Evolutionary conservation across 148 eudicot genomes (phyloP).

Genomic region (Arctostaphylos glauca): DNA sequence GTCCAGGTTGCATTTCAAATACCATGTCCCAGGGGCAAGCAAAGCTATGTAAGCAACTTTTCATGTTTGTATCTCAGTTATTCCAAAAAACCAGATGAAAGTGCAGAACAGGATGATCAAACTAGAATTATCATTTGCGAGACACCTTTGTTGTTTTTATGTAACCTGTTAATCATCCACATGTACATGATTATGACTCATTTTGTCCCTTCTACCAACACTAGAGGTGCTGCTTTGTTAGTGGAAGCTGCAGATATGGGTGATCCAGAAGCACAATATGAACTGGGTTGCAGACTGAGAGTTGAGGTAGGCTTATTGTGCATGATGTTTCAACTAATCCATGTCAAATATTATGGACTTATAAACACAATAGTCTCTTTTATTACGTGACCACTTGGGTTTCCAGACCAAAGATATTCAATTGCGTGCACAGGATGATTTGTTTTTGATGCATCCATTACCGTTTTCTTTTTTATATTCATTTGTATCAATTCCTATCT

Average conservation of each 20-base stretch:
- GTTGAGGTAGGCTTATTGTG: constrained; percentile 51
- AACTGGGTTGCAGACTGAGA: constrained; percentile 70
- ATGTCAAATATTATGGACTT: neutral
- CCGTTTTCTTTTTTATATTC: neutral
- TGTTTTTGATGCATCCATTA: neutral
- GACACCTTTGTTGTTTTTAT: neutral
- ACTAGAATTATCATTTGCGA: neutral
- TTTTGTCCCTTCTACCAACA: constrained; percentile 5
- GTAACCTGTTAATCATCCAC: neutral
- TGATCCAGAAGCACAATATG: constrained; percentile 78
- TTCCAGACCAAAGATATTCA: neutral
- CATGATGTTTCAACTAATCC: neutral
- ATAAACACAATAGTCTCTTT: neutral
- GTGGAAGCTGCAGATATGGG: constrained; percentile 99
- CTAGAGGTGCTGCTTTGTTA: constrained; percentile 90
- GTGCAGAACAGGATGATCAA: neutral
- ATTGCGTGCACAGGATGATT: neutral
- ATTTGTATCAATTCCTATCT: neutral
- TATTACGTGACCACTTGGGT: neutral
- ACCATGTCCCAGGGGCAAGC: constrained; percentile 87
- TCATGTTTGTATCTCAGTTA: neutral
- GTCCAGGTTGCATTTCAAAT: constrained; percentile 79
- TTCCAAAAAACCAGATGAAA: neutral
- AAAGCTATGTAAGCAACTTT: constrained; percentile 64
- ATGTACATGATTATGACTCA: constrained; percentile 13